These are phyloP conservation scores for Prillingera fragicola DNA, from an alignment of 1,284 basidiomycete genomes.

Conservation along the genomic window DNA sequence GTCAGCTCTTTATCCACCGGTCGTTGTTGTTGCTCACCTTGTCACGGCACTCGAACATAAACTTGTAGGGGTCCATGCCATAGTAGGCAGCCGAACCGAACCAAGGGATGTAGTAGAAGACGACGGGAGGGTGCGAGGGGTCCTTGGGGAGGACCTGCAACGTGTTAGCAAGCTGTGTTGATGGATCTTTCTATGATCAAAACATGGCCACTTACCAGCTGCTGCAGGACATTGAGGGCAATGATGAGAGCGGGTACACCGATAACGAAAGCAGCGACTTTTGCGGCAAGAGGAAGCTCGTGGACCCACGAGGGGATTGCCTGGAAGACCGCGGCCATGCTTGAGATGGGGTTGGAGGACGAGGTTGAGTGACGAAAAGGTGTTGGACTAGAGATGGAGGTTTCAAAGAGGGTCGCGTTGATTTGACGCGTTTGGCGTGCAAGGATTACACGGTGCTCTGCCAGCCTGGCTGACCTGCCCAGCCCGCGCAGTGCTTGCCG, in stretches of 20 bases:
- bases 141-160: slow-evolving; percentile 55
- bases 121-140: slow-evolving; percentile 62
- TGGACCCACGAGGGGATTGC: slow-evolving; percentile 3
- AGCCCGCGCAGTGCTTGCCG: too few species aligned
- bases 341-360: slow-evolving; percentile 48
- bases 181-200: not conserved
- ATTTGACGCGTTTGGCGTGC: slow-evolving; percentile 5
- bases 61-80: slow-evolving; percentile 72
- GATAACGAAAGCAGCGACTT: slow-evolving; percentile 36
- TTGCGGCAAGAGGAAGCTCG: slow-evolving; percentile 9
- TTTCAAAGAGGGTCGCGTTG: slow-evolving; percentile 5
- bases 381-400: not conserved
- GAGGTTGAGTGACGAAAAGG: slow-evolving; percentile 48
- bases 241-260: slow-evolving; percentile 48
- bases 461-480: too few species aligned
- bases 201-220: slow-evolving; percentile 52
- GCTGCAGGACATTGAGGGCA: slow-evolving; percentile 58
- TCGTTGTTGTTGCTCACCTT: slow-evolving; percentile 58
- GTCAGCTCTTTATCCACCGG: not conserved
- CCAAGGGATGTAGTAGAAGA: slow-evolving; percentile 72
- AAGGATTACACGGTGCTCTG: too few species aligned
- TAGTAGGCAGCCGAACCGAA: slow-evolving; percentile 71
- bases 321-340: not conserved
- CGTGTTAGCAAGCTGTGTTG: slow-evolving; percentile 7
- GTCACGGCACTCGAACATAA: slow-evolving; percentile 67